Evolutionary conservation across 257 asterid genomes (phyloP).

Genomic region (Ehretia macrophylla): DNA sequence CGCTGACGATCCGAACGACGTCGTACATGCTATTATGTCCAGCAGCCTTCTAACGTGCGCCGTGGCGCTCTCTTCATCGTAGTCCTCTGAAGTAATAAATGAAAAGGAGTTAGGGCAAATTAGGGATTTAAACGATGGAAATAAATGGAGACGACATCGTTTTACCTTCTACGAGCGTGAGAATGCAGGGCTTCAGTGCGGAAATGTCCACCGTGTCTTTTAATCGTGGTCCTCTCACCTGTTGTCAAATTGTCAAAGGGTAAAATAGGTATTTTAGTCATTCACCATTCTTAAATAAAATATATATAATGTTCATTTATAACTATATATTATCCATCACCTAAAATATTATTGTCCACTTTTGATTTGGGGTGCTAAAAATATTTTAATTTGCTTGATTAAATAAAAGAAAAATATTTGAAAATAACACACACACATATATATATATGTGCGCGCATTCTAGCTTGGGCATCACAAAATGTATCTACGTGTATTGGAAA

Average conservation of each 20-base stretch:
- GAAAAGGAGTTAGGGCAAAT: conserved; percentile 23
- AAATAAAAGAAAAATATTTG: too few relatives aligned
- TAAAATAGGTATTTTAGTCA: conserved; percentile 2
- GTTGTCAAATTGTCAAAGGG: conserved; percentile 17
- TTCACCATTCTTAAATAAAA: not conserved
- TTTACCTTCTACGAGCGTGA: conserved; percentile 82
- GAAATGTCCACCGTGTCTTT: conserved; percentile 90
- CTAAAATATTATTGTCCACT: too few relatives aligned
- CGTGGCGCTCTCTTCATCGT: conserved; percentile 73
- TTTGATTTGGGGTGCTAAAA: too few relatives aligned
- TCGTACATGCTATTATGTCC: conserved; percentile 80
- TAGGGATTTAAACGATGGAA: conserved; percentile 1
- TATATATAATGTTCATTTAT: too few relatives aligned
- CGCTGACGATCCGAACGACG: conserved; percentile 81
- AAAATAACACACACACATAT: too few relatives aligned
- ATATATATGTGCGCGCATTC: too few relatives aligned
- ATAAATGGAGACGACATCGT: conserved; percentile 11
- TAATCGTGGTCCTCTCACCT: conserved; percentile 85
- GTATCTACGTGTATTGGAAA: too few relatives aligned
- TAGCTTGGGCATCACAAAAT: too few relatives aligned
- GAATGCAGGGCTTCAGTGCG: conserved; percentile 86
- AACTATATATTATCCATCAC: too few relatives aligned
- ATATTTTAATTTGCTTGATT: too few relatives aligned
- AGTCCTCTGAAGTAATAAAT: conserved; percentile 59
- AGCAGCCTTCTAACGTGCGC: conserved; percentile 84